These are phyloP conservation scores for Metschnikowia continentalis DNA, from an alignment of 805 yeast genomes.

Conservation along the genomic window DNA sequence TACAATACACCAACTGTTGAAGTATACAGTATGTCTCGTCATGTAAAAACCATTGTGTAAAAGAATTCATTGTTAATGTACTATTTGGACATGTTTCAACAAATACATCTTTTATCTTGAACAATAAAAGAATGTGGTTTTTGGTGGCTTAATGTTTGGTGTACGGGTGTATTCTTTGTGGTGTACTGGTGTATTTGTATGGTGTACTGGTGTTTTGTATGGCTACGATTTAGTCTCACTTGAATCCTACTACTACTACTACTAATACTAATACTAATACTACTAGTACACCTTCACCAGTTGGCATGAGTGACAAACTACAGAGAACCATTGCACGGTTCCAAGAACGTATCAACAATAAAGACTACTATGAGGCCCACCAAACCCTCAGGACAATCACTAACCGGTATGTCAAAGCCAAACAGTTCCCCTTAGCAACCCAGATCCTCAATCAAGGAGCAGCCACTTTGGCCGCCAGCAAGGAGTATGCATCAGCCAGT, in stretches of 20 bases:
- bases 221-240: not conserved
- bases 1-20: too few relatives aligned
- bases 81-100: too few relatives aligned
- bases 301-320: constrained; percentile 36
- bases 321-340: constrained; percentile 61
- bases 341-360: constrained; percentile 62
- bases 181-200: too few relatives aligned
- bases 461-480: constrained; percentile 58
- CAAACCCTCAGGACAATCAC: constrained; percentile 89
- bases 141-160: too few relatives aligned
- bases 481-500: constrained; percentile 75
- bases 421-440: constrained; percentile 65
- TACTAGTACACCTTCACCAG: not conserved
- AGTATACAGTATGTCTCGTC: too few relatives aligned
- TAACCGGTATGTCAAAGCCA: constrained; percentile 71
- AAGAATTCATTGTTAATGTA: too few relatives aligned
- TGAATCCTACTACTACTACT: not conserved
- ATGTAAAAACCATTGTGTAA: too few relatives aligned
- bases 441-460: constrained; percentile 73
- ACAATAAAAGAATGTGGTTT: too few relatives aligned
- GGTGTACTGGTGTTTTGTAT: too few relatives aligned
- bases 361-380: constrained; percentile 91
- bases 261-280: not conserved
- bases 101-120: too few relatives aligned
- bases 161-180: too few relatives aligned